Evolutionary conservation across 31 red algal genomes (phyloP).

Genomic region (Endocladia muricata): DNA sequence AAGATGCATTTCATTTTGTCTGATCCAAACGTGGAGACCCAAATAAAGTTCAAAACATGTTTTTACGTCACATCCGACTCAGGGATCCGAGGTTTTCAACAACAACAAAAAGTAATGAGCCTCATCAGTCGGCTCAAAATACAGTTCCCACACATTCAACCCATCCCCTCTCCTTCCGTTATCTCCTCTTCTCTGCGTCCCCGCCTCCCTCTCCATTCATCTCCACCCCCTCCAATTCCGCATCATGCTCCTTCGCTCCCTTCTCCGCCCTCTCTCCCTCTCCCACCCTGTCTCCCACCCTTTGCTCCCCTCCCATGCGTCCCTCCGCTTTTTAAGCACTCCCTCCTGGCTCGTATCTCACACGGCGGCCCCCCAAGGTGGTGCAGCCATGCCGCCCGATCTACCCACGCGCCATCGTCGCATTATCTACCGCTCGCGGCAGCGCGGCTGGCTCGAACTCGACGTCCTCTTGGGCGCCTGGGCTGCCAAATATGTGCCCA

Average conservation of each 20-base stretch:
- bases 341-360: slow-evolving; percentile 24
- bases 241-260: background rate
- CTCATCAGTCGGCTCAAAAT: too few relatives aligned
- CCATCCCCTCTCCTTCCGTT: background rate
- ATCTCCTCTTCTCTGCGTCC: background rate
- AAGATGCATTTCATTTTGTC: too few relatives aligned
- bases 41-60: too few relatives aligned
- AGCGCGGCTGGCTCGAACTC: slow-evolving; percentile 91
- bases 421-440: slow-evolving; percentile 78
- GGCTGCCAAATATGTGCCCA: slow-evolving; percentile 64
- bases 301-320: too few relatives aligned
- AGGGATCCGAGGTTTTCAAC: too few relatives aligned
- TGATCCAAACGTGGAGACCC: too few relatives aligned
- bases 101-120: too few relatives aligned
- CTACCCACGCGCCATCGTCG: slow-evolving; percentile 48
- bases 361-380: slow-evolving; percentile 41
- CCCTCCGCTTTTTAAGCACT: background rate
- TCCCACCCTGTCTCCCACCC: background rate
- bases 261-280: background rate
- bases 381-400: slow-evolving; percentile 44
- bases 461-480: slow-evolving; percentile 90
- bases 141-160: too few relatives aligned
- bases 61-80: too few relatives aligned
- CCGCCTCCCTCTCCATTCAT: background rate
- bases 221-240: background rate